Conservation (phyloP, 2,329 filamentous ascomycete genomes). For the Hypoxylon sp. region DNA sequence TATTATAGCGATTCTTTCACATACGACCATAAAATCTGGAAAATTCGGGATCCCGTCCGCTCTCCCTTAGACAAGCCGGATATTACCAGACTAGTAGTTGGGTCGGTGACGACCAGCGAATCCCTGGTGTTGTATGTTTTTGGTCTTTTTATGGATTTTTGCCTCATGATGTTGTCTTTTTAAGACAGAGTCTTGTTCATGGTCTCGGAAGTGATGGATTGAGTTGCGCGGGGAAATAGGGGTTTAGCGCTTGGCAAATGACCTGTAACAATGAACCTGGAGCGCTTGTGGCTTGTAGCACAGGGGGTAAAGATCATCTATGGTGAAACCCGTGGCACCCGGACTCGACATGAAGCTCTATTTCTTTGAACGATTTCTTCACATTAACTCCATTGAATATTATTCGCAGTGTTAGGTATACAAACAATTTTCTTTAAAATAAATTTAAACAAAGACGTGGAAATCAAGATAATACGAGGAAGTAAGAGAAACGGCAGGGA, state of each 20-base stretch:
- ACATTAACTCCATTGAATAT: background rate
- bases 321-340: slow-evolving; percentile 22
- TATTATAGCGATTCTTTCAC: background rate
- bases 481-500: slow-evolving; percentile 10
- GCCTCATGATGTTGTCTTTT: background rate
- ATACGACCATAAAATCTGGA: background rate
- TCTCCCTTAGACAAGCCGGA: background rate
- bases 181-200: background rate
- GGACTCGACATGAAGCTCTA: slow-evolving; percentile 8
- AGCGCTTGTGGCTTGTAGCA: slow-evolving; percentile 38
- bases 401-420: background rate
- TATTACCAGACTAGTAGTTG: too few relatives aligned
- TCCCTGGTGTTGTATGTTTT: too few relatives aligned
- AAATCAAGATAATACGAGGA: slow-evolving; percentile 1
- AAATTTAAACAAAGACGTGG: slow-evolving; percentile 1
- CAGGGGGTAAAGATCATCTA: slow-evolving; percentile 41
- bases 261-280: slow-evolving; percentile 28
- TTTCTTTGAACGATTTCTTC: slow-evolving; percentile 13
- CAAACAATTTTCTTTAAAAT: background rate
- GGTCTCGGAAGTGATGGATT: background rate
- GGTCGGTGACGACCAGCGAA: too few relatives aligned
- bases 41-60: background rate
- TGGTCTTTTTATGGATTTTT: background rate
- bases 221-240: slow-evolving; percentile 19
- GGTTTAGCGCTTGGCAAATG: slow-evolving; percentile 31